phyloP scores from a whole-genome alignment of 306 rosid genomes.

The Canavalia gladiata region DNA sequence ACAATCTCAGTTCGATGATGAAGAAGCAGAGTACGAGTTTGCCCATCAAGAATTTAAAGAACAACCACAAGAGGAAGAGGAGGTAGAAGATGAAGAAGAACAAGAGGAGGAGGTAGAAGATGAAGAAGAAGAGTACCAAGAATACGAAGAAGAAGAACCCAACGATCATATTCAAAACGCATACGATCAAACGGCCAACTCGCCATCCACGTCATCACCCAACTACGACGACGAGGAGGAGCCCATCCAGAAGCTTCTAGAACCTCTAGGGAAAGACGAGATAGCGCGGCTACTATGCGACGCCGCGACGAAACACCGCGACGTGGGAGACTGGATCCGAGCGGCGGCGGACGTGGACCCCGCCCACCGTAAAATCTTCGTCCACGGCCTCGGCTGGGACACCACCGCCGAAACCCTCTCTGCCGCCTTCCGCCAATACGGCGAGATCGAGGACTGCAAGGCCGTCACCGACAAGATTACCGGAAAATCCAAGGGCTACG shows the following conservation, averaged over 20 bases:
- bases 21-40: conserved; percentile 8
- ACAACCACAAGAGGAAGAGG: conserved; percentile 31
- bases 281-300: conserved; percentile 61
- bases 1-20: conserved; percentile 17
- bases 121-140: background rate
- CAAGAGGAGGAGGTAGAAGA: conserved; percentile 52
- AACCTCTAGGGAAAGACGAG: conserved; percentile 83
- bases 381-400: conserved; percentile 96
- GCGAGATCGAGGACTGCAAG: conserved; percentile 91
- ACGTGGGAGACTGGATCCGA: conserved; percentile 77
- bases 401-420: conserved; percentile 74
- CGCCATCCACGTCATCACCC: no score
- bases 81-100: conserved; percentile 42
- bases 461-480: conserved; percentile 91
- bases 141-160: no score
- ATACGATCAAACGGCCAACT: no score
- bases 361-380: conserved; percentile 81
- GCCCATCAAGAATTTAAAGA: no score
- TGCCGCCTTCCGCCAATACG: conserved; percentile 70
- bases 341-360: conserved; percentile 80
- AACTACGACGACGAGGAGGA: conserved; percentile 55
- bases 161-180: no score
- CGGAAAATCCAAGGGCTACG: conserved; percentile 95
- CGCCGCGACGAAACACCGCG: conserved; percentile 75
- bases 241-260: conserved; percentile 72